Conservation (phyloP, 768 basidiomycete species). For the Leccinum disarticulatum region DNA sequence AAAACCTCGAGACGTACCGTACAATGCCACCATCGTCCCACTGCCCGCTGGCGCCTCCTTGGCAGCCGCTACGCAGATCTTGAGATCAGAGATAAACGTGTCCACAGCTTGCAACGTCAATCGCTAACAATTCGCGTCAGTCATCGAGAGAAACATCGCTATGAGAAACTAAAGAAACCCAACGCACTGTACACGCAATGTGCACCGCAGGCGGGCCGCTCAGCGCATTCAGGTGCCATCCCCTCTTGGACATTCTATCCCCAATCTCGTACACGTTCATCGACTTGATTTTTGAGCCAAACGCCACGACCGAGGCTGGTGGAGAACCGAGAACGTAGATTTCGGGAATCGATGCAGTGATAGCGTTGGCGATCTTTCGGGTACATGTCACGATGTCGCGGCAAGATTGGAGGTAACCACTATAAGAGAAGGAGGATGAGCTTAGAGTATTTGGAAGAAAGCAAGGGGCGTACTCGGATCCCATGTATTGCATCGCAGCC, state of each 20-base stretch:
- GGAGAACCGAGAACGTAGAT: conserved; percentile 90
- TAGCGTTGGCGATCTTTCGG: conserved; percentile 64
- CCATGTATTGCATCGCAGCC: conserved; percentile 96
- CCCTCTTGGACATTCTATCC: conserved; percentile 79
- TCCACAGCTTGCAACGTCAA: conserved; percentile 78
- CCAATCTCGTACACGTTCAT: conserved; percentile 83
- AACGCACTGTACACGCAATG: conserved; percentile 86
- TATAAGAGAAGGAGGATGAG: conserved; percentile 24
- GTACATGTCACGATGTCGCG: conserved; percentile 75
- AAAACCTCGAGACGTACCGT: conserved; percentile 55
- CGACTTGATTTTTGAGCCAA: conserved; percentile 58
- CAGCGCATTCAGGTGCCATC: conserved; percentile 92
- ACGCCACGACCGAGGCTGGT: conserved; percentile 87
- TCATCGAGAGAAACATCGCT: not conserved
- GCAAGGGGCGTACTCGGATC: conserved; percentile 60
- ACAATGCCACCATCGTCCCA: conserved; percentile 89
- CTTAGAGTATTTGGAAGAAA: not conserved
- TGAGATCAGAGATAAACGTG: conserved; percentile 81
- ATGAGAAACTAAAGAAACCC: too few relatives aligned
- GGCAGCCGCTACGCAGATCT: conserved; percentile 71
- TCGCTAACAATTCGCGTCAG: conserved; percentile 45
- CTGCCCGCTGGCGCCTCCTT: conserved; percentile 60
- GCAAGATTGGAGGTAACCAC: conserved; percentile 89
- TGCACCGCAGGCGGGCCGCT: conserved; percentile 80
- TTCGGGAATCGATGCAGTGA: conserved; percentile 71